These are phyloP conservation scores for Kickxella alabastrina DNA, from an alignment of 192 early-diverging fungal genomes.

Conservation along the genomic window DNA sequence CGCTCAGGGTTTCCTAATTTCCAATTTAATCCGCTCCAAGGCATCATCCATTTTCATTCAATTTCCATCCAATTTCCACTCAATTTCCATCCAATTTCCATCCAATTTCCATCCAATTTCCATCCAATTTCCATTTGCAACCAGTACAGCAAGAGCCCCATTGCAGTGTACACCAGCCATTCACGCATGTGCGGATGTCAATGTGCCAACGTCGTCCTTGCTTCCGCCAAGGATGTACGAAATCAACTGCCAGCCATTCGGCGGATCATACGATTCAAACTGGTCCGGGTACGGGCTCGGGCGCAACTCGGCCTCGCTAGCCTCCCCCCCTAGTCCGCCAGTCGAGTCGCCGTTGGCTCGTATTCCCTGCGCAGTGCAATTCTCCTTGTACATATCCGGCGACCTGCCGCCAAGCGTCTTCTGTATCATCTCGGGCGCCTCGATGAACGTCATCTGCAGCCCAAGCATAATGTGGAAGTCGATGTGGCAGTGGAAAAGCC, in stretches of 20 bases:
- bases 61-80: too few relatives aligned
- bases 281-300: conserved; percentile 33
- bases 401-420: conserved; percentile 34
- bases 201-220: too few relatives aligned
- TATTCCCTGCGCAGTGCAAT: conserved; percentile 63
- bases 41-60: too few relatives aligned
- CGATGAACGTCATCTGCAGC: conserved; percentile 65
- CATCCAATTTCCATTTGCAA: too few relatives aligned
- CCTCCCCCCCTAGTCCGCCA: conserved; percentile 62
- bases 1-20: too few relatives aligned
- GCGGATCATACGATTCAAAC: conserved; percentile 37
- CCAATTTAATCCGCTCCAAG: too few relatives aligned
- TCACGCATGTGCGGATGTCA: too few relatives aligned
- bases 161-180: too few relatives aligned
- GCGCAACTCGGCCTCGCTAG: conserved; percentile 38
- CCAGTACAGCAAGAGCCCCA: too few relatives aligned
- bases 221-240: conserved; percentile 34
- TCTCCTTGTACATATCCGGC: conserved; percentile 53
- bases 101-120: too few relatives aligned
- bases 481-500: conserved; percentile 83
- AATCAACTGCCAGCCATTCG: conserved; percentile 33
- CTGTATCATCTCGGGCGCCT: conserved; percentile 63
- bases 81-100: too few relatives aligned
- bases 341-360: conserved; percentile 63
- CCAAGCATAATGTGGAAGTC: conserved; percentile 61